Evolutionary conservation across 108 stramenopile genomes (phyloP).

Genomic region (Nitzschia sp.): DNA sequence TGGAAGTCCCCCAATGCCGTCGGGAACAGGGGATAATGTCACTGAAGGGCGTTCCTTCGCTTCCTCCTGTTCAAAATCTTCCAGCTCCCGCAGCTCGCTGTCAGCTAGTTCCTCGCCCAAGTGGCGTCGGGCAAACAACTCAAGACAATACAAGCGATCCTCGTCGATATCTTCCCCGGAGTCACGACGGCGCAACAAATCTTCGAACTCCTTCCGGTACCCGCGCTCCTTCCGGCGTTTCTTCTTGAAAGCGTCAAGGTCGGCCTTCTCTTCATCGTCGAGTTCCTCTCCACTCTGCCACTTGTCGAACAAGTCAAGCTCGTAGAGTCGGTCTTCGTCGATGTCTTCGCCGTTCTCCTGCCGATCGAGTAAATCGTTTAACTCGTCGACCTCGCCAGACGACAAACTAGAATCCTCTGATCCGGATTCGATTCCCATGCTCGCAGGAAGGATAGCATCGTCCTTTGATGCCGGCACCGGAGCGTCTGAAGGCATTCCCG

Average conservation of each 20-base stretch:
- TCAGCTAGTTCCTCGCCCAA: constrained; percentile 12
- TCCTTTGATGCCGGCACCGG: background rate
- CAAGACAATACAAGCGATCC: constrained; percentile 27
- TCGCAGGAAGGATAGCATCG: background rate
- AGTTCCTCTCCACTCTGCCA: constrained; percentile 15
- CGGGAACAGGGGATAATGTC: background rate
- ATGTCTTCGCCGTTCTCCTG: constrained; percentile 21
- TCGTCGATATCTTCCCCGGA: constrained; percentile 18
- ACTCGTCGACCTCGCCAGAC: constrained; percentile 18
- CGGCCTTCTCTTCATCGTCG: constrained; percentile 13
- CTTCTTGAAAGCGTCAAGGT: constrained; percentile 5
- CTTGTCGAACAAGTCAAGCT: constrained; percentile 25
- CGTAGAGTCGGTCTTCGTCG: constrained; percentile 19
- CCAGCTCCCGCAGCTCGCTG: constrained; percentile 10
- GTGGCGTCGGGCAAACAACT: constrained; percentile 22
- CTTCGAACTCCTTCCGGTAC: constrained; percentile 10
- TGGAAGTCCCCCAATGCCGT: too few relatives aligned
- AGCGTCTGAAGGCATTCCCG: background rate
- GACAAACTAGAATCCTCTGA: constrained; percentile 12
- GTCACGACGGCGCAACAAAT: constrained; percentile 3
- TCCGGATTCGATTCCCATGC: background rate
- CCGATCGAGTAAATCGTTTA: constrained; percentile 18
- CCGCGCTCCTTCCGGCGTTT: constrained; percentile 1
- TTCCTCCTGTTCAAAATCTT: constrained; percentile 17
- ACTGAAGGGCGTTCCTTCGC: background rate